phyloP scores from a whole-genome alignment of 495 filamentous ascomycete genomes.

The Tuber indicum region DNA sequence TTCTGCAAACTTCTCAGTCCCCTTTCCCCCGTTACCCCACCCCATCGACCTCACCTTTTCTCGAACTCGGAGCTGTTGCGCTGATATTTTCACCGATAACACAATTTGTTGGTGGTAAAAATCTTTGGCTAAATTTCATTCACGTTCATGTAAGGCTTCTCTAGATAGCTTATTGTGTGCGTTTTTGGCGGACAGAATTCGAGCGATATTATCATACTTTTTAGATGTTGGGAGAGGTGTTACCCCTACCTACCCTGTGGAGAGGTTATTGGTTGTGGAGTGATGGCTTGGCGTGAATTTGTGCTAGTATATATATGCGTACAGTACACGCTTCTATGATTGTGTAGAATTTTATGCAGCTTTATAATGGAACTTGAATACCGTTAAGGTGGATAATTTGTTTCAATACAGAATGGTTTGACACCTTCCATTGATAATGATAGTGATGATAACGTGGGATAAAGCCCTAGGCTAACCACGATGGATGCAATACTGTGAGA shows the following conservation, averaged over 20 bases:
- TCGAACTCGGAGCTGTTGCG: background rate
- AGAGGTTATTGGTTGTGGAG: background rate
- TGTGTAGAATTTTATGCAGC: background rate
- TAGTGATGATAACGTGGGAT: background rate
- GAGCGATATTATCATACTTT: background rate
- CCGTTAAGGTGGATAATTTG: background rate
- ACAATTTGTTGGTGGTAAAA: background rate
- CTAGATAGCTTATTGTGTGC: conserved; percentile 6
- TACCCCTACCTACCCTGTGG: background rate
- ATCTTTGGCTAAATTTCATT: conserved; percentile 2
- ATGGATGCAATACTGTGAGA: background rate
- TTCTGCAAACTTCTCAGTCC: background rate
- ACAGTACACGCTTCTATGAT: background rate
- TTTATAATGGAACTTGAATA: background rate
- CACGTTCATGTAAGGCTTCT: conserved; percentile 1
- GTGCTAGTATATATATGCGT: background rate
- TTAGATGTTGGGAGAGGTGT: background rate
- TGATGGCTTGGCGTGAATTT: background rate
- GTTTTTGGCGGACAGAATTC: conserved; percentile 1
- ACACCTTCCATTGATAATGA: background rate
- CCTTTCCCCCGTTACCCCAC: background rate
- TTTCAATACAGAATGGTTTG: background rate
- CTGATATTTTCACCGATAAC: conserved; percentile 1
- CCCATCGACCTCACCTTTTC: background rate
- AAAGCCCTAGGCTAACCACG: background rate